These are phyloP conservation scores for Entonaema liquescens DNA, from an alignment of 495 filamentous ascomycete genomes.

Conservation along the genomic window DNA sequence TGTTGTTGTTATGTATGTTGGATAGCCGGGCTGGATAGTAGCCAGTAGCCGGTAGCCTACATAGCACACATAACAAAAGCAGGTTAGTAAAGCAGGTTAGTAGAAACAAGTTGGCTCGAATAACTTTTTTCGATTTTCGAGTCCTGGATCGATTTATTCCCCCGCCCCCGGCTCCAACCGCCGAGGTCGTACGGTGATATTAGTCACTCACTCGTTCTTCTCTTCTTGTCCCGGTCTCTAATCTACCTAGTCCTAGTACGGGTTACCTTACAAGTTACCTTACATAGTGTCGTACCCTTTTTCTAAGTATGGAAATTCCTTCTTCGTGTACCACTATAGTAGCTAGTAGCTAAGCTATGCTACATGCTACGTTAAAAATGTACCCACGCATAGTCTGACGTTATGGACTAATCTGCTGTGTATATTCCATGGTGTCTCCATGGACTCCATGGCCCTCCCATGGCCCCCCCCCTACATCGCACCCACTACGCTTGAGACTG, in stretches of 20 bases:
- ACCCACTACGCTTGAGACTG: conserved; percentile 21
- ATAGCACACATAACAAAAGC: too few relatives aligned
- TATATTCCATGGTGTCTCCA: conserved; percentile 4
- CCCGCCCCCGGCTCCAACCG: conserved; percentile 35
- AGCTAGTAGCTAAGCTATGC: neutral
- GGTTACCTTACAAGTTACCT: neutral
- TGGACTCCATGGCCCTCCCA: neutral
- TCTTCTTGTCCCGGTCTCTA: neutral
- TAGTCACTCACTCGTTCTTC: conserved; percentile 31
- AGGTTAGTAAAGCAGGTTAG: neutral
- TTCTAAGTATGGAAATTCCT: conserved; percentile 16
- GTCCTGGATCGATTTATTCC: conserved; percentile 16
- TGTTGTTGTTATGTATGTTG: neutral
- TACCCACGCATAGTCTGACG: conserved; percentile 36
- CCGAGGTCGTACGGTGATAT: conserved; percentile 31
- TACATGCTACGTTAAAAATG: conserved; percentile 8
- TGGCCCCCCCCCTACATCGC: conserved; percentile 13
- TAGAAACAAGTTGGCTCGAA: neutral
- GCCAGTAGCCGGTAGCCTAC: too few relatives aligned
- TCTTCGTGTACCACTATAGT: neutral
- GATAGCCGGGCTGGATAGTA: too few relatives aligned
- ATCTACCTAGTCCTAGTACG: conserved; percentile 23
- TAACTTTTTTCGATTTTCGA: conserved; percentile 16
- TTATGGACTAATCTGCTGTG: conserved; percentile 29
- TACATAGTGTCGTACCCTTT: neutral